Evolutionary conservation across 495 filamentous ascomycete genomes (phyloP).

Genomic region (Hypoxylon rickii): DNA sequence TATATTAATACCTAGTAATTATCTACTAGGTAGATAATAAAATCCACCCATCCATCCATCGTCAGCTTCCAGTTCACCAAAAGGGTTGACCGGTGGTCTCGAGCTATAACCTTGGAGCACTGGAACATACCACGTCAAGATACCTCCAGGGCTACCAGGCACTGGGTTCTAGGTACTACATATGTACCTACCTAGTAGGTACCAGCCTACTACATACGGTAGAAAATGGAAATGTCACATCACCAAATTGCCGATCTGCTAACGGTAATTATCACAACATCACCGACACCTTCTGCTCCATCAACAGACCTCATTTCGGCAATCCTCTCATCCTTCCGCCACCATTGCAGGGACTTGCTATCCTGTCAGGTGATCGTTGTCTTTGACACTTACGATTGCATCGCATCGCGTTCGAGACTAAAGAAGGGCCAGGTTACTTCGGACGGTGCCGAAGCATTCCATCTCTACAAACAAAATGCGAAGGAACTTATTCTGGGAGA

Average conservation of each 20-base stretch:
- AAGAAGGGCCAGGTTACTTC: constrained; percentile 52
- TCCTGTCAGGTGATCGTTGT: constrained; percentile 48
- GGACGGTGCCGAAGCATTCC: constrained; percentile 42
- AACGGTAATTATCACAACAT: constrained; percentile 54
- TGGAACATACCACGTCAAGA: too few species aligned
- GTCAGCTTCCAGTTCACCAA: too few species aligned
- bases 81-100: too few species aligned
- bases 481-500: constrained; percentile 43
- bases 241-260: constrained; percentile 31
- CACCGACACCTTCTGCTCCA: constrained; percentile 53
- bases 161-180: too few species aligned
- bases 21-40: too few species aligned
- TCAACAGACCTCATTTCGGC: constrained; percentile 48
- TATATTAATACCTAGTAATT: too few species aligned
- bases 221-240: neutral
- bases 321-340: constrained; percentile 46
- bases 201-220: too few species aligned
- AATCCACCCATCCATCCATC: too few species aligned
- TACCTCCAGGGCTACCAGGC: too few species aligned
- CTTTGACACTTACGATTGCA: constrained; percentile 51
- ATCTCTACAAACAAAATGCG: constrained; percentile 48
- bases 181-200: too few species aligned
- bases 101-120: too few species aligned
- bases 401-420: constrained; percentile 42
- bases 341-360: constrained; percentile 39